Percentiles rank a stretch among this genome's conserved stretches.
phyloP scores from a whole-genome alignment of 2,329 filamentous ascomycete genomes.

The Juglanconis oblonga region DNA sequence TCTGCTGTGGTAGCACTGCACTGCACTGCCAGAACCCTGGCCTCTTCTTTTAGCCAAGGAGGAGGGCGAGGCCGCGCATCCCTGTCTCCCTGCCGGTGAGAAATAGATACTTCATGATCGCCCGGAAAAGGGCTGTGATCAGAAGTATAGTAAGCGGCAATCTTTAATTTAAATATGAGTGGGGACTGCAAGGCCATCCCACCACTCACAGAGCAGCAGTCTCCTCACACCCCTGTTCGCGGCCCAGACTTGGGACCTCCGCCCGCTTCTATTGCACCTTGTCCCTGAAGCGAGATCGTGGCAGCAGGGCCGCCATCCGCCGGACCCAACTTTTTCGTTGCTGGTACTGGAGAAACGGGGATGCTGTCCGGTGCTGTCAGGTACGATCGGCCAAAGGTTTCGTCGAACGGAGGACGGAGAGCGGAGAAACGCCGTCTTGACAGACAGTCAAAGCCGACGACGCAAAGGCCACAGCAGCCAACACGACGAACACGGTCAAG shows the following conservation, averaged over 20 bases:
- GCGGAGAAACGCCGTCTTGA: no score
- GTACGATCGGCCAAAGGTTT: slow-evolving; percentile 5
- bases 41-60: slow-evolving; percentile 9
- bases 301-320: background rate
- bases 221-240: background rate
- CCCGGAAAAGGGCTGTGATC: no score
- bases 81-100: background rate
- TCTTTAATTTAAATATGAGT: slow-evolving; percentile 13
- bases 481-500: no score
- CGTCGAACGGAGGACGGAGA: background rate
- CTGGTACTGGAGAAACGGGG: background rate
- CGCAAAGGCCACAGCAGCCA: no score
- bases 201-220: slow-evolving; percentile 9
- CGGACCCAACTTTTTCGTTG: background rate
- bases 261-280: background rate
- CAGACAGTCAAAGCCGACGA: background rate
- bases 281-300: slow-evolving; percentile 10
- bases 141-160: slow-evolving; percentile 12
- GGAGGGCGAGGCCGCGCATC: background rate
- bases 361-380: slow-evolving; percentile 2
- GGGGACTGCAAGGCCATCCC: background rate
- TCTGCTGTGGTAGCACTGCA: background rate
- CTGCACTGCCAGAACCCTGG: background rate
- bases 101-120: background rate
- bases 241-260: background rate